These are phyloP conservation scores for Psidium friedrichsthalianum DNA, from an alignment of 345 rosid species.

Conservation along the genomic window DNA sequence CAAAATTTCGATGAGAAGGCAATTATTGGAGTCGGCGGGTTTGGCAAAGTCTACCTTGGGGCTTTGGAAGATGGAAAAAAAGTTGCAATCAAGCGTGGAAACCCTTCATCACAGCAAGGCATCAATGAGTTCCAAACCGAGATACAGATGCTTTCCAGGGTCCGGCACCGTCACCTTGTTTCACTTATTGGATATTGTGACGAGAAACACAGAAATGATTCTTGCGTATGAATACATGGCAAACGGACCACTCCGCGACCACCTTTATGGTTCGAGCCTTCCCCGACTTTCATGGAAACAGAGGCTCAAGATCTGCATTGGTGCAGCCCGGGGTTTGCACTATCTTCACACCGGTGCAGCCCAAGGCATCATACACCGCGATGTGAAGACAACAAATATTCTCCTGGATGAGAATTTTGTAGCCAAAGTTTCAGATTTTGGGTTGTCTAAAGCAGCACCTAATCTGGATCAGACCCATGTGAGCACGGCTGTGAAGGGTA, in stretches of 20 bases:
- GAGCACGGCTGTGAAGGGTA: conserved; percentile 86
- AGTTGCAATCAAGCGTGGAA: conserved; percentile 66
- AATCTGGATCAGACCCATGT: conserved; percentile 50
- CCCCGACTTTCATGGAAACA: conserved; percentile 69
- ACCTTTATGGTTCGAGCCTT: conserved; percentile 48
- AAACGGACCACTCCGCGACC: conserved; percentile 77
- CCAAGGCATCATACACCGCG: conserved; percentile 73
- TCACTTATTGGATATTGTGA: conserved; percentile 77
- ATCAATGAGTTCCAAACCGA: conserved; percentile 82
- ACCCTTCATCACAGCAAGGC: conserved; percentile 62
- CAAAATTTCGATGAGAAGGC: conserved; percentile 62
- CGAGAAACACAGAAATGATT: conserved; percentile 66
- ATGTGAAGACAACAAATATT: conserved; percentile 80
- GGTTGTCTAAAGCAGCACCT: conserved; percentile 68
- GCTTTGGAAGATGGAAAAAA: conserved; percentile 52
- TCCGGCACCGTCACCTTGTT: conserved; percentile 74
- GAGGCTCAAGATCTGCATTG: conserved; percentile 71
- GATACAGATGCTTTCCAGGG: conserved; percentile 77
- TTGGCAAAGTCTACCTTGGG: conserved; percentile 72
- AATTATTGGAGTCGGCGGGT: conserved; percentile 74
- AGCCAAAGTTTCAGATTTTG: conserved; percentile 75
- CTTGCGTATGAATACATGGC: conserved; percentile 86
- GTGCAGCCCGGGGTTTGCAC: conserved; percentile 74
- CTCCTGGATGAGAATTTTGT: conserved; percentile 73
- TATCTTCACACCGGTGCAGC: conserved; percentile 76